Percentiles rank a stretch among this genome's conserved stretches.
These are phyloP conservation scores for Nigrospora sphaerica DNA, from an alignment of 2,329 filamentous ascomycete genomes.

Conservation along the genomic window DNA sequence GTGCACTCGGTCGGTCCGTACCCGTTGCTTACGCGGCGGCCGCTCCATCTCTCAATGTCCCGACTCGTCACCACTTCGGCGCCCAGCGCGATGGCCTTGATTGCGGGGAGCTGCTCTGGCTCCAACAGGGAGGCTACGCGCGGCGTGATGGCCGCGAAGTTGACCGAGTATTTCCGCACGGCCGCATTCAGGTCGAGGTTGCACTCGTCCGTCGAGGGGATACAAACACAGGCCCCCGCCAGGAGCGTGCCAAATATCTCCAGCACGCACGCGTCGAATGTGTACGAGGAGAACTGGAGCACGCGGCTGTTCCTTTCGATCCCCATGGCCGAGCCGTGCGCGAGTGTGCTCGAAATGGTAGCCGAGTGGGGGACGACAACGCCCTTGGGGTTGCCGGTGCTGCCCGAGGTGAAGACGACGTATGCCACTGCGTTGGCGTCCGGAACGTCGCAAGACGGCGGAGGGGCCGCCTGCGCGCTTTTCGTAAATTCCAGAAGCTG, in stretches of 20 bases:
- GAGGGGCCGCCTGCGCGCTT: no score
- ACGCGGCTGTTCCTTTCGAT: constrained; percentile 21
- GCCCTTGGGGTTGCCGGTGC: constrained; percentile 1
- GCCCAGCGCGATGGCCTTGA: not conserved
- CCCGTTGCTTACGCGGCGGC: not conserved
- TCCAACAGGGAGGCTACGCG: constrained; percentile 43
- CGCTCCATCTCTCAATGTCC: not conserved
- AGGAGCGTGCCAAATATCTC: constrained; percentile 46
- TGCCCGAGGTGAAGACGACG: constrained; percentile 1
- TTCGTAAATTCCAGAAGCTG: no score
- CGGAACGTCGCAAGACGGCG: no score
- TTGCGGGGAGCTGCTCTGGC: constrained; percentile 10
- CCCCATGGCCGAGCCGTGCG: constrained; percentile 33
- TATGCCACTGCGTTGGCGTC: no score
- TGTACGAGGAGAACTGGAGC: constrained; percentile 22
- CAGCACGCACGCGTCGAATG: constrained; percentile 43
- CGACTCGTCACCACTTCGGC: not conserved
- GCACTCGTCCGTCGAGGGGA: constrained; percentile 44
- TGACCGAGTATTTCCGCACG: constrained; percentile 42
- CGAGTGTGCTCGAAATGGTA: not conserved
- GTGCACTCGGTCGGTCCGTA: constrained; percentile 1
- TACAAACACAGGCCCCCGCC: constrained; percentile 51
- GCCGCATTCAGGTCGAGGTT: constrained; percentile 41
- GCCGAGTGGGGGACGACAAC: not conserved
- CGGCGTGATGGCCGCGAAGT: constrained; percentile 50